Base-by-base conservation (phyloP, 2,329 filamentous ascomycete species). In the Fusarium tjaetaba region DNA sequence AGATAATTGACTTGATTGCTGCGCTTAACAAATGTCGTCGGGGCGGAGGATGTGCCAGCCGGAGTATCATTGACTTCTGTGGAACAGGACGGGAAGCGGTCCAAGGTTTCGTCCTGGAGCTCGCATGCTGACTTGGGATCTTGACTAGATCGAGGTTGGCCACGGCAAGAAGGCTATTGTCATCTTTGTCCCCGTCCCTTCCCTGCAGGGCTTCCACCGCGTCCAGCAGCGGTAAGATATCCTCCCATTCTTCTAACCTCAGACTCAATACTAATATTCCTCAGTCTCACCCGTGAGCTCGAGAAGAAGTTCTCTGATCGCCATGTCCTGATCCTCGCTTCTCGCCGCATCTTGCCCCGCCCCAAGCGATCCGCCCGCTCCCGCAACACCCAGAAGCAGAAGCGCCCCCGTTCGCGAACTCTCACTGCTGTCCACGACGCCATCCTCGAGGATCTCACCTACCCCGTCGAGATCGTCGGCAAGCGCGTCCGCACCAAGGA, bases 231-330 rank as follows among this genome's bases (percentile, higher is more conserved):
- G 96, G 96, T 98, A 95, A 88, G 92, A 86, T 76, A 67, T 59
- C 9, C 53, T 26, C 53, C 30, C 11, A 20, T 20, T 36, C 20
- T 18, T 14, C 30, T 32, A 24, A 16, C 2, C 28, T 13, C 22
- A 0, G 5, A 18, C 7, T 3, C 28, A 48, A n/a, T 20, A 64
- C 77, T 82, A 71, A 81, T 69, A 5, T n/a, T 5, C 1, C 36
- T 8, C 67, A 98, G 96, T 85, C 92, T 99, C 85, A 99, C 96
- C 87, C 96, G 96, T 88, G 96, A 99, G 91, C 95, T 99, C 85
- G 96, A 99, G 93, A 99, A 99, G 95, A 99, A 99, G 91, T 99
- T 99, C 94, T 98, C 96, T 78, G 96, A 99, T 91, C 96, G 96
- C 88, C 96, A 99, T 88, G 96, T 99, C 86, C 90, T 99, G 86